Conservation (phyloP, 2,329 filamentous ascomycete genomes). For the Clonostachys chloroleuca region DNA sequence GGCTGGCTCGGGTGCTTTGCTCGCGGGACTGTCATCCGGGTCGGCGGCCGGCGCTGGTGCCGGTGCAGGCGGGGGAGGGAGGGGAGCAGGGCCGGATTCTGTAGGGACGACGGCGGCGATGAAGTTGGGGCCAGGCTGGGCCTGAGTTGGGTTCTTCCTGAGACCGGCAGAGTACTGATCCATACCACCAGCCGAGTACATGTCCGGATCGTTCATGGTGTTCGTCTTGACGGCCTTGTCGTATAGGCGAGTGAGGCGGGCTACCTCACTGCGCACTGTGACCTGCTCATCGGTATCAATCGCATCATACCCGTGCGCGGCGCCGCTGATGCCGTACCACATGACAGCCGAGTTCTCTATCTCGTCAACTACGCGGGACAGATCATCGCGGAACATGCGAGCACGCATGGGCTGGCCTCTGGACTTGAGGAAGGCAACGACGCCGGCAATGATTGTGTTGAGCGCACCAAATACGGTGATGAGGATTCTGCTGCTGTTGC, state of each 20-base stretch:
- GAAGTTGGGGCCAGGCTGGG: neutral
- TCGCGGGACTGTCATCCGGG: conserved; percentile 5
- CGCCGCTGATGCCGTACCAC: conserved; percentile 11
- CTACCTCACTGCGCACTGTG: conserved; percentile 12
- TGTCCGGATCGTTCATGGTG: conserved; percentile 11
- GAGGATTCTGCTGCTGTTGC: conserved; percentile 8
- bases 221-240: conserved; percentile 13
- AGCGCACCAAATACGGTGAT: conserved; percentile 12
- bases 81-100: neutral
- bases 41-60: neutral
- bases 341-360: conserved; percentile 14
- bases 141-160: conserved; percentile 3
- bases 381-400: conserved; percentile 13
- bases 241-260: conserved; percentile 11
- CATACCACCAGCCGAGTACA: conserved; percentile 7
- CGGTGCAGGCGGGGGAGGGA: neutral
- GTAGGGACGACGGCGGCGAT: neutral
- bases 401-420: conserved; percentile 11
- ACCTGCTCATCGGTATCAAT: conserved; percentile 13
- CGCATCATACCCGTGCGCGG: conserved; percentile 10
- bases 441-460: conserved; percentile 14
- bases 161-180: conserved; percentile 8
- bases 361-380: conserved; percentile 12
- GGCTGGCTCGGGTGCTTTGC: conserved; percentile 5
- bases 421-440: conserved; percentile 12